Evolutionary conservation across 2,329 filamentous ascomycete species (phyloP).

Genomic region (Clonostachys sp.): DNA sequence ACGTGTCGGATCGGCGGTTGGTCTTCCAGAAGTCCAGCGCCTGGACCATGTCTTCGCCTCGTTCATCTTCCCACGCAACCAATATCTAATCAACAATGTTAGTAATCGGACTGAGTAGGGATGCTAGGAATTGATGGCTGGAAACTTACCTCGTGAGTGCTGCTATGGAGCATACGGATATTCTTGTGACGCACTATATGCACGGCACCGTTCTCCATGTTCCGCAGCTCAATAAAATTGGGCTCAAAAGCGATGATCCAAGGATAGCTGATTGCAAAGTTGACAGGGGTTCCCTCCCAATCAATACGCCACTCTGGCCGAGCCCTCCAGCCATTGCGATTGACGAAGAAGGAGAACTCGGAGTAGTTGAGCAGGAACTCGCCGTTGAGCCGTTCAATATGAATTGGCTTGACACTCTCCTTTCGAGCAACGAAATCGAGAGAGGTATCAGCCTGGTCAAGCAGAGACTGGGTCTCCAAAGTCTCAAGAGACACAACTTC

Average conservation of each 20-base stretch:
- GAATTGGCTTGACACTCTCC: slow-evolving; percentile 90
- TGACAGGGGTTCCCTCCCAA: slow-evolving; percentile 91
- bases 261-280: slow-evolving; percentile 91
- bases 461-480: slow-evolving; percentile 93
- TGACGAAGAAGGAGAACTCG: slow-evolving; percentile 99
- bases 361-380: slow-evolving; percentile 98
- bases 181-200: slow-evolving; percentile 97
- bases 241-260: slow-evolving; percentile 97
- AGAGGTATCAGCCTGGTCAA: slow-evolving; percentile 96
- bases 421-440: slow-evolving; percentile 94
- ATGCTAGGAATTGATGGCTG: background rate
- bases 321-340: slow-evolving; percentile 95
- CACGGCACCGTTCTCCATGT: slow-evolving; percentile 90
- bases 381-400: slow-evolving; percentile 94
- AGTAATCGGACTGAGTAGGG: slow-evolving; percentile 1
- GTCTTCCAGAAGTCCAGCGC: slow-evolving; percentile 95
- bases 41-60: slow-evolving; percentile 88
- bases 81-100: slow-evolving; percentile 63
- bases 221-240: slow-evolving; percentile 94
- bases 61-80: slow-evolving; percentile 95
- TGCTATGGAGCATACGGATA: slow-evolving; percentile 95
- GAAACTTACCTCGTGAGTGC: slow-evolving; percentile 80
- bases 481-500: slow-evolving; percentile 96
- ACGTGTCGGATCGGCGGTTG: slow-evolving; percentile 43
- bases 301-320: slow-evolving; percentile 95